Evolutionary conservation across 176 grass and related monocot genomes (phyloP).

Genomic region (Leersia perrieri): DNA sequence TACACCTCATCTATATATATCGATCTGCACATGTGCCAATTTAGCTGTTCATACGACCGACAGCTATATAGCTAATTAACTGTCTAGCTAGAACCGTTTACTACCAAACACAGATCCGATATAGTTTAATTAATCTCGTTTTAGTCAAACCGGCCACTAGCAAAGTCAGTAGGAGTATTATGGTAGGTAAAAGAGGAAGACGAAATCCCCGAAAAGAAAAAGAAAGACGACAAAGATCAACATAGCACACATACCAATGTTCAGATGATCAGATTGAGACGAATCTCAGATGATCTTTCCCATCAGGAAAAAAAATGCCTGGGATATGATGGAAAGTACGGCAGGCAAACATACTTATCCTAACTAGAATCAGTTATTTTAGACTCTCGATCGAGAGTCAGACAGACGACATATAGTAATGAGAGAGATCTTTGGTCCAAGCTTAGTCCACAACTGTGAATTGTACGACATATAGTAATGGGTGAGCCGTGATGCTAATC

Average conservation of each 20-base stretch:
- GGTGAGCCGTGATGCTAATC: no score
- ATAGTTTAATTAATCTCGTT: not conserved
- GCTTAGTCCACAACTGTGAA: not conserved
- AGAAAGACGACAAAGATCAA: not conserved
- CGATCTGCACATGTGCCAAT: not conserved
- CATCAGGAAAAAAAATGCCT: no score
- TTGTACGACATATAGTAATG: no score
- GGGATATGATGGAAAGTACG: not conserved
- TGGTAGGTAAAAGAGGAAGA: no score
- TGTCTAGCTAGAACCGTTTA: not conserved
- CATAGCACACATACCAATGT: no score
- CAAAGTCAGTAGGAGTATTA: not conserved
- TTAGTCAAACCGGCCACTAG: not conserved
- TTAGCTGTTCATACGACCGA: not conserved
- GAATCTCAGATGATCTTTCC: no score
- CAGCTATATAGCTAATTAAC: not conserved
- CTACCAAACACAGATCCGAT: not conserved
- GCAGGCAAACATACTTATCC: not conserved
- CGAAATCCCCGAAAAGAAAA: no score
- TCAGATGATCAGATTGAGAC: not conserved
- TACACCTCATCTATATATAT: not conserved
- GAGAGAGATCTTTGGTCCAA: not conserved
- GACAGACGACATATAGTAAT: no score
- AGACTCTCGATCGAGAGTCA: no score
- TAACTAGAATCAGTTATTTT: not conserved